Evolutionary conservation across 495 filamentous ascomycete genomes (phyloP).

Genomic region (Penicillium nucicola): DNA sequence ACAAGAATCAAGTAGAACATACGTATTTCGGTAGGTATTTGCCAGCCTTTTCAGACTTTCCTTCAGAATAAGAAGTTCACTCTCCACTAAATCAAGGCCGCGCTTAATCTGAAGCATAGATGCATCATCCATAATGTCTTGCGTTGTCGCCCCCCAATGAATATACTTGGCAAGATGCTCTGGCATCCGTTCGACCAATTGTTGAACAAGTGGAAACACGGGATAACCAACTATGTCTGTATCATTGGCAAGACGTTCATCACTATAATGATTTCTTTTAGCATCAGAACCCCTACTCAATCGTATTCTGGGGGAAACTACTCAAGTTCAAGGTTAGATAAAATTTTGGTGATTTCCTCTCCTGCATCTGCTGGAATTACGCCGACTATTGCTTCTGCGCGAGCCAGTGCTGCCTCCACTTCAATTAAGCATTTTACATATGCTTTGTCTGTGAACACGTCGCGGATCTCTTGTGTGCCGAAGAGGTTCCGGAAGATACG

Average conservation of each 20-base stretch:
- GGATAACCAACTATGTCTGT: constrained; percentile 51
- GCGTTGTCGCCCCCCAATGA: constrained; percentile 52
- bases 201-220: constrained; percentile 42
- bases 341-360: constrained; percentile 27
- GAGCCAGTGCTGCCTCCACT: constrained; percentile 41
- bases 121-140: constrained; percentile 8
- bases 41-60: background rate
- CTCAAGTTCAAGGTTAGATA: constrained; percentile 16
- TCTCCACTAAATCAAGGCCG: background rate
- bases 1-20: background rate
- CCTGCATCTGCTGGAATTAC: constrained; percentile 42
- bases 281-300: no score
- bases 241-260: constrained; percentile 30
- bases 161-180: constrained; percentile 36
- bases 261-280: no score
- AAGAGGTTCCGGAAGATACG: constrained; percentile 16
- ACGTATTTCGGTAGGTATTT: background rate
- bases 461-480: constrained; percentile 18
- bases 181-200: constrained; percentile 18
- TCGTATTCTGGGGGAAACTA: background rate
- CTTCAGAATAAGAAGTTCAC: background rate
- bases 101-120: background rate
- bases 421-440: constrained; percentile 11
- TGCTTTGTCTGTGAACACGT: constrained; percentile 17
- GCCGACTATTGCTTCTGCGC: constrained; percentile 36